These are phyloP conservation scores for Solanum hybrid DNA, from an alignment of 305 asterid species.

Conservation along the genomic window DNA sequence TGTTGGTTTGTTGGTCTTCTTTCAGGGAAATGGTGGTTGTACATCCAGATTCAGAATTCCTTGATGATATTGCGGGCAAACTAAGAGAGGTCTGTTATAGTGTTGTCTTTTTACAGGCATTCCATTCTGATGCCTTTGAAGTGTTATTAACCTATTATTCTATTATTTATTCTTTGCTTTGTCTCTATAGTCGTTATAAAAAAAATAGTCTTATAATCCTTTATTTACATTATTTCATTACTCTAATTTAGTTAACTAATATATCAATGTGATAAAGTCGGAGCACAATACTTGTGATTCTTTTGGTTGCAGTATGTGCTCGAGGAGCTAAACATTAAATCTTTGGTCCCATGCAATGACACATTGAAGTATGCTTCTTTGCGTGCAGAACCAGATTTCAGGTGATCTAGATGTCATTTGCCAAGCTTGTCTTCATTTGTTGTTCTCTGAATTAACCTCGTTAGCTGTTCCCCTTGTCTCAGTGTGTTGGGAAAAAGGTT, in stretches of 20 bases:
- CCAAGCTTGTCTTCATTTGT: neutral
- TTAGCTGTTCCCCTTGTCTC: conserved; percentile 7
- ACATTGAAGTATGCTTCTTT: conserved; percentile 70
- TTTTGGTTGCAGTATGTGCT: conserved; percentile 47
- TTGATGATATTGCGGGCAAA: conserved; percentile 71
- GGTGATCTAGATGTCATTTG: conserved; percentile 13
- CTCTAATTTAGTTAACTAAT: neutral
- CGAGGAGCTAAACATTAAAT: conserved; percentile 81
- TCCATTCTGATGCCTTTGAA: neutral
- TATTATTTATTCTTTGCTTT: neutral
- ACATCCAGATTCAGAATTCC: conserved; percentile 81
- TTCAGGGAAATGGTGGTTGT: conserved; percentile 82
- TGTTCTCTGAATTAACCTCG: neutral
- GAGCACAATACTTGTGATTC: neutral
- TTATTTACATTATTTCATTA: neutral
- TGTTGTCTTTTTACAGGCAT: neutral
- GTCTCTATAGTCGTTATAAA: neutral
- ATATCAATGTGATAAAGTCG: neutral
- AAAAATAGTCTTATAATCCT: neutral
- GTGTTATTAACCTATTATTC: neutral
- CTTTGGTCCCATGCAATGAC: conserved; percentile 70
- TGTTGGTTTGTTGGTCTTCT: neutral
- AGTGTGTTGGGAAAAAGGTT: conserved; percentile 74
- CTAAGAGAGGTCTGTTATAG: conserved; percentile 40
- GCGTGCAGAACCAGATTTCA: conserved; percentile 91